A percentile compares a stretch with the other conserved stretches of the same genome.
Evolutionary conservation across 495 filamentous ascomycete genomes (phyloP).

Genomic region (Lineolata rhizophorae): DNA sequence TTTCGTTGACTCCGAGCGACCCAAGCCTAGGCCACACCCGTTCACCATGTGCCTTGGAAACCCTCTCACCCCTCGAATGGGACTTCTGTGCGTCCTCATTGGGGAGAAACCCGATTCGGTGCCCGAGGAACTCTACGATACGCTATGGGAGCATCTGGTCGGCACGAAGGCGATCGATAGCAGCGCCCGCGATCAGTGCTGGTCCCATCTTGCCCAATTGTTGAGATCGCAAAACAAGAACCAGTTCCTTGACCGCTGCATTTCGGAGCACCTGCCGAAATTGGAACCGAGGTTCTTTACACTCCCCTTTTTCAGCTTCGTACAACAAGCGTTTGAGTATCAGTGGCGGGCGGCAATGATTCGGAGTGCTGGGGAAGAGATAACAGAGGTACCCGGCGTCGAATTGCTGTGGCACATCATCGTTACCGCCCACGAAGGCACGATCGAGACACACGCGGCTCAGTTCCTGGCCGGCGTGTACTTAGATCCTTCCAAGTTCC

Average conservation of each 20-base stretch:
- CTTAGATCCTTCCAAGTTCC: constrained; percentile 29
- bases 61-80: background rate
- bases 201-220: constrained; percentile 20
- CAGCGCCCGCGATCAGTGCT: constrained; percentile 35
- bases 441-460: constrained; percentile 47
- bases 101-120: constrained; percentile 2
- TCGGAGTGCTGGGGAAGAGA: constrained; percentile 12
- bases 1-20: constrained; percentile 6
- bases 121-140: constrained; percentile 4
- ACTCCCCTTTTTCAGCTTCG: constrained; percentile 42
- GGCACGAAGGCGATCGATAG: constrained; percentile 23
- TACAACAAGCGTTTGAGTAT: constrained; percentile 26
- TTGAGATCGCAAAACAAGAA: constrained; percentile 1
- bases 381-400: constrained; percentile 35
- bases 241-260: constrained; percentile 40
- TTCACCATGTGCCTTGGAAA: background rate
- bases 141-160: constrained; percentile 10
- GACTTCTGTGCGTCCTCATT: constrained; percentile 1
- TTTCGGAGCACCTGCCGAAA: constrained; percentile 39
- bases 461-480: constrained; percentile 54
- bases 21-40: background rate
- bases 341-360: too few relatives aligned
- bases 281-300: constrained; percentile 44
- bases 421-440: constrained; percentile 41
- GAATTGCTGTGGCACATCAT: constrained; percentile 74